Conservation (phyloP, 345 rosid genomes). For the Triadica sebifera region DNA sequence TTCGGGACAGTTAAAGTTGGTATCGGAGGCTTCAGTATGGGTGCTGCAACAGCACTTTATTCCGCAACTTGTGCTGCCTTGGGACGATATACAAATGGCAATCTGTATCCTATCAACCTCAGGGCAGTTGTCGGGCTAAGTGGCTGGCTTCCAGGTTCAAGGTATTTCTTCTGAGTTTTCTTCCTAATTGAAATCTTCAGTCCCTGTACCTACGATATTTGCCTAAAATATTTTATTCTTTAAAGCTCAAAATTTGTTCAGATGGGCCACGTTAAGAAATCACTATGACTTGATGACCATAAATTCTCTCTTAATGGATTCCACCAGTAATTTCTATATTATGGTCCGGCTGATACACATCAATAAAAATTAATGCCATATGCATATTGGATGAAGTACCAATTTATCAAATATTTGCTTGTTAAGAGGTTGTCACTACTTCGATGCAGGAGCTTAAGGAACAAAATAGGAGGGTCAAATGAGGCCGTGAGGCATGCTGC, state of each 20-base stretch:
- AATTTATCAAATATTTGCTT: not conserved
- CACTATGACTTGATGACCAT: no score
- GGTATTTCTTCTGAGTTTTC: constrained; percentile 10
- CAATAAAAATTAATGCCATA: no score
- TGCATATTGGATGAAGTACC: no score
- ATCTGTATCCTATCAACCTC: constrained; percentile 25
- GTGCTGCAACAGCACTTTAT: constrained; percentile 33
- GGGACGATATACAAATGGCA: constrained; percentile 27
- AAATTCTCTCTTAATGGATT: no score
- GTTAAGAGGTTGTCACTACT: not conserved
- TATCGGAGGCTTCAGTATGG: constrained; percentile 40
- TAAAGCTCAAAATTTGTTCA: no score
- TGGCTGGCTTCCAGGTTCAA: constrained; percentile 35
- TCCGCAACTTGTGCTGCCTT: constrained; percentile 32
- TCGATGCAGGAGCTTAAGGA: constrained; percentile 39
- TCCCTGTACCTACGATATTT: not conserved
- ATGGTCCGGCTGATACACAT: no score
- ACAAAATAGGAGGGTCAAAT: constrained; percentile 37
- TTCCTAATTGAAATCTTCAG: constrained; percentile 1
- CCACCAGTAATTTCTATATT: no score
- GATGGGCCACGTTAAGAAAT: no score
- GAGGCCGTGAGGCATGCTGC: constrained; percentile 49
- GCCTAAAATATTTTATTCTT: not conserved
- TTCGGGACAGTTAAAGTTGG: constrained; percentile 32
- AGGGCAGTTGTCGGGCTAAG: constrained; percentile 33